Conservation (phyloP, 352 stramenopile genomes). For the Peronosclerospora sorghi region DNA sequence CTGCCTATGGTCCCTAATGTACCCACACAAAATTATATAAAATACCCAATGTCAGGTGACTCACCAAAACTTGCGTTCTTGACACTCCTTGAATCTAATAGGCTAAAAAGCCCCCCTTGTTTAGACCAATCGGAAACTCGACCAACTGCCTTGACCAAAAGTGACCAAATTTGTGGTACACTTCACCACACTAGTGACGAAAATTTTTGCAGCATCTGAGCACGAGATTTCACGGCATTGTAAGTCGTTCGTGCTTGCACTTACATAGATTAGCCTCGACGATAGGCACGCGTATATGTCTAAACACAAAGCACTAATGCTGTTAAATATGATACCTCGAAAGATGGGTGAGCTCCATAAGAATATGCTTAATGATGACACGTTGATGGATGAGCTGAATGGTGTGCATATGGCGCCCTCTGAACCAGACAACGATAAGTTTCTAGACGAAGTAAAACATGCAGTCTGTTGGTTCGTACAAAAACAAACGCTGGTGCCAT, state of each 20-base stretch:
- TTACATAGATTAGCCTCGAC: conserved; percentile 30
- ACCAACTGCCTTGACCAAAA: too few species aligned
- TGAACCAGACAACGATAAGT: conserved; percentile 45
- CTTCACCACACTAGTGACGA: conserved; percentile 32
- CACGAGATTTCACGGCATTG: conserved; percentile 20
- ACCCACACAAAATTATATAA: too few species aligned
- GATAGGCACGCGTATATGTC: conserved; percentile 29
- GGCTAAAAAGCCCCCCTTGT: too few species aligned
- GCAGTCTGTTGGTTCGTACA: conserved; percentile 38
- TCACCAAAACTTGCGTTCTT: too few species aligned
- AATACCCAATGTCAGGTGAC: too few species aligned
- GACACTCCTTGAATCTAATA: too few species aligned
- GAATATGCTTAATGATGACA: conserved; percentile 31
- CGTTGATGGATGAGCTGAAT: conserved; percentile 26
- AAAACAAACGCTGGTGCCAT: conserved; percentile 31
- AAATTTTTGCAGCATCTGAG: conserved; percentile 24
- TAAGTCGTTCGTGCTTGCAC: conserved; percentile 23
- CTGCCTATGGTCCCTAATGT: too few species aligned
- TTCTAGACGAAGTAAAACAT: conserved; percentile 47
- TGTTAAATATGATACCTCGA: conserved; percentile 28
- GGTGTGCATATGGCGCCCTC: conserved; percentile 19
- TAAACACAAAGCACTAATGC: conserved; percentile 30
- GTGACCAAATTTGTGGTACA: too few species aligned
- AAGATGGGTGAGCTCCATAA: conserved; percentile 49
- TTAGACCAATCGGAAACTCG: too few species aligned